Evolutionary conservation across 441 rosid species (phyloP).

Genomic region (Bruguiera hainesii): DNA sequence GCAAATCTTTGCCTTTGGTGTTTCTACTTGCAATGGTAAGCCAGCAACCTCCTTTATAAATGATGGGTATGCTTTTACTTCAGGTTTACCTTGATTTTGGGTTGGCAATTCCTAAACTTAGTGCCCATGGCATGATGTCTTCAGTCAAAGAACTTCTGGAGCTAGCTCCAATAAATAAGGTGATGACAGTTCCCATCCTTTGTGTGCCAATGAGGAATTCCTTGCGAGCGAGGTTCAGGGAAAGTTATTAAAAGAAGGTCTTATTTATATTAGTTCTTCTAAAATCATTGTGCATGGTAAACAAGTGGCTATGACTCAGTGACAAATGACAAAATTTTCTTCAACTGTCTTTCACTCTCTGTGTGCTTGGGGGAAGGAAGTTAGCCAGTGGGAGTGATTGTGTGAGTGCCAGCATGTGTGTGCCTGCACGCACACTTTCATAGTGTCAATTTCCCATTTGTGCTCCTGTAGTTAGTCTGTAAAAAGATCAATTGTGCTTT

Average conservation of each 20-base stretch:
- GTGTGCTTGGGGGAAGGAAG: too few species aligned
- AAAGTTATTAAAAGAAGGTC: background rate
- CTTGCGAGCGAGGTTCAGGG: background rate
- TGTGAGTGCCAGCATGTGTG: too few species aligned
- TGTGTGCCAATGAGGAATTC: background rate
- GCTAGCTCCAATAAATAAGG: conserved; percentile 88
- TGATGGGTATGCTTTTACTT: conserved; percentile 23
- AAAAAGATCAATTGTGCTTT: conserved; percentile 5
- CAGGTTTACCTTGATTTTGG: conserved; percentile 97
- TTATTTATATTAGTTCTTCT: too few species aligned
- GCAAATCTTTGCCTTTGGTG: conserved; percentile 8
- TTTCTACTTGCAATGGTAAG: conserved; percentile 9
- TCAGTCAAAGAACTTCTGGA: conserved; percentile 87
- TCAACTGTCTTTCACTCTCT: too few species aligned
- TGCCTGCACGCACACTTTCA: too few species aligned
- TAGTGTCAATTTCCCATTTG: background rate
- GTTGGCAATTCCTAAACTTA: conserved; percentile 91
- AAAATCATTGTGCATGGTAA: too few species aligned
- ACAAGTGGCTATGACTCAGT: too few species aligned
- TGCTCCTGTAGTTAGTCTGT: conserved; percentile 3
- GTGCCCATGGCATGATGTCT: conserved; percentile 82
- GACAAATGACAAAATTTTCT: too few species aligned
- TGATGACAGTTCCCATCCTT: conserved; percentile 24
- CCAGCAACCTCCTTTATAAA: conserved; percentile 13
- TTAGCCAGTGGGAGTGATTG: too few species aligned